A percentile compares a stretch with the other conserved stretches of the same genome.
phyloP scores from a whole-genome alignment of 163 green algal species.

The Scenedesmus sp. region DNA sequence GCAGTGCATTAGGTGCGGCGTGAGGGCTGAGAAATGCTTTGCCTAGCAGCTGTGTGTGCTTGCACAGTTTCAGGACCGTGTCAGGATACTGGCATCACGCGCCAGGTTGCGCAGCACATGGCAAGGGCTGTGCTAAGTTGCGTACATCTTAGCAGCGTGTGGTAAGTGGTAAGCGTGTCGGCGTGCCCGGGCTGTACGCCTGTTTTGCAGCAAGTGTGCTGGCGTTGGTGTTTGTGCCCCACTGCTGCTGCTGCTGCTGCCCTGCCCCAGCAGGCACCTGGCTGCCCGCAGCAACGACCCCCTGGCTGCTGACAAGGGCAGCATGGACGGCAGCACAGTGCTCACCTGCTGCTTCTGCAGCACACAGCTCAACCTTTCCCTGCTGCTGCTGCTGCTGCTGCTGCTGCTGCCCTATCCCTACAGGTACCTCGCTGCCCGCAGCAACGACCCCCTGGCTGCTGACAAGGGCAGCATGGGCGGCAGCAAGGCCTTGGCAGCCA shows the following conservation, averaged over 20 bases:
- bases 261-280: conserved; percentile 47
- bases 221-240: not conserved
- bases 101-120: too few relatives aligned
- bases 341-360: not conserved
- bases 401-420: not conserved
- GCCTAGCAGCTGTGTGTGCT: too few relatives aligned
- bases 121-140: too few relatives aligned
- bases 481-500: not conserved
- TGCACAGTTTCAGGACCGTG: too few relatives aligned
- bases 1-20: conserved; percentile 71
- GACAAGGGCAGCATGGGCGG: conserved; percentile 24
- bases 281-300: conserved; percentile 48
- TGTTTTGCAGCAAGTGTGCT: too few relatives aligned
- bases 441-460: conserved; percentile 30
- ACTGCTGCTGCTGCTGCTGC: not conserved
- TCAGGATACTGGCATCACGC: too few relatives aligned
- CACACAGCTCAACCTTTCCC: too few relatives aligned
- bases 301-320: conserved; percentile 22
- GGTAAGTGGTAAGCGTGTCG: not conserved
- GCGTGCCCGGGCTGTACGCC: too few relatives aligned
- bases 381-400: not conserved
- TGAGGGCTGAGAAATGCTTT: not conserved
- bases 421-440: conserved; percentile 59
- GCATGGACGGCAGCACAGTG: not conserved
- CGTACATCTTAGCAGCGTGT: too few relatives aligned